Evolutionary conservation across 805 yeast species (phyloP).

Genomic region (Kluyveromyces starmeri): DNA sequence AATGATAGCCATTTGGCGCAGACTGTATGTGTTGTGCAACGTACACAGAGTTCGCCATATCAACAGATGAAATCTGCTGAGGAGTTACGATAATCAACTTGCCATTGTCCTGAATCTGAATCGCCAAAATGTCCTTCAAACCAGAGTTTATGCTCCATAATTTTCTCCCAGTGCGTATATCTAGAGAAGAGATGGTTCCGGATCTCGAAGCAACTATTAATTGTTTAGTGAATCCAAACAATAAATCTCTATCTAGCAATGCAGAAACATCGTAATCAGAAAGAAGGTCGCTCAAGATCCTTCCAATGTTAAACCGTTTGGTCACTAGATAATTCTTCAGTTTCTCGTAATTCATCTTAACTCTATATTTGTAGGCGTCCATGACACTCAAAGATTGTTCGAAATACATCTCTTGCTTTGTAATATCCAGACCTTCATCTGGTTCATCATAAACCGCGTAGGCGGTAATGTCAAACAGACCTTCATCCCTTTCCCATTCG

Average conservation of each 20-base stretch:
- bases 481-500: slow-evolving; percentile 39
- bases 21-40: not conserved
- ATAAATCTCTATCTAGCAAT: slow-evolving; percentile 14
- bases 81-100: not conserved
- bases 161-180: slow-evolving; percentile 31
- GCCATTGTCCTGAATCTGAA: slow-evolving; percentile 14
- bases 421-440: slow-evolving; percentile 11
- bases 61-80: not conserved
- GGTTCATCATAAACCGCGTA: slow-evolving; percentile 19
- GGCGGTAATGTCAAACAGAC: slow-evolving; percentile 32
- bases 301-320: slow-evolving; percentile 10
- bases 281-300: slow-evolving; percentile 8
- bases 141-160: slow-evolving; percentile 34
- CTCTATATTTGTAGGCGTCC: slow-evolving; percentile 25
- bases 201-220: slow-evolving; percentile 34
- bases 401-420: slow-evolving; percentile 14
- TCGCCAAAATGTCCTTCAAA: slow-evolving; percentile 13
- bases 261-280: slow-evolving; percentile 13
- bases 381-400: slow-evolving; percentile 13
- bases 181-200: slow-evolving; percentile 37
- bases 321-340: slow-evolving; percentile 11
- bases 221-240: slow-evolving; percentile 40
- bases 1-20: not conserved
- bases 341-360: slow-evolving; percentile 16
- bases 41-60: not conserved